Conservation (phyloP, 1,139 yeast genomes). For the Hyphopichia fennica region DNA sequence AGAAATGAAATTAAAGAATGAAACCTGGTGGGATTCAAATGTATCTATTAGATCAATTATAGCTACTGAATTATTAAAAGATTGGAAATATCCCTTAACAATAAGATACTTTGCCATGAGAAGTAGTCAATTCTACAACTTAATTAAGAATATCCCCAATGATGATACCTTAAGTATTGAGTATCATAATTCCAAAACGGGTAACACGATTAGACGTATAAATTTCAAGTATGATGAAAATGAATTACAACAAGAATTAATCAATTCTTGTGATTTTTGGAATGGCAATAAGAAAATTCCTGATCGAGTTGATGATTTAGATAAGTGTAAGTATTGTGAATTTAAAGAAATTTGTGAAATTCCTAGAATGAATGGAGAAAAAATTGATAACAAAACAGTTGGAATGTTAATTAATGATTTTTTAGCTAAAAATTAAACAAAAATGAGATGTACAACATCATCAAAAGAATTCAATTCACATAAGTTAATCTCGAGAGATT, state of each 20-base stretch:
- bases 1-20: no score
- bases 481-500: constrained; percentile 1
- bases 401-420: background rate
- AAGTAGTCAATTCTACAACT: constrained; percentile 46
- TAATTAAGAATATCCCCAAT: constrained; percentile 29
- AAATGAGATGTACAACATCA: constrained; percentile 34
- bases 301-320: constrained; percentile 30
- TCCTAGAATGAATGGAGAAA: constrained; percentile 20
- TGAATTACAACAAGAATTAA: constrained; percentile 20
- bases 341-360: constrained; percentile 38
- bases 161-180: constrained; percentile 47
- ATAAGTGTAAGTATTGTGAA: constrained; percentile 55
- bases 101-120: constrained; percentile 57
- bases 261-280: constrained; percentile 50
- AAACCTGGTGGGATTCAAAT: no score
- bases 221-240: constrained; percentile 33
- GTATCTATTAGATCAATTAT: no score
- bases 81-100: constrained; percentile 58
- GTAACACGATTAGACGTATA: constrained; percentile 36
- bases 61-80: constrained; percentile 17
- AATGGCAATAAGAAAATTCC: constrained; percentile 50
- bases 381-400: background rate
- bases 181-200: constrained; percentile 43
- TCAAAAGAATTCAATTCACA: constrained; percentile 35
- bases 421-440: background rate